Percentiles rank a stretch among this genome's conserved stretches.
Evolutionary conservation across 768 basidiomycete species (phyloP).

Genomic region (Suillus occidentalis): DNA sequence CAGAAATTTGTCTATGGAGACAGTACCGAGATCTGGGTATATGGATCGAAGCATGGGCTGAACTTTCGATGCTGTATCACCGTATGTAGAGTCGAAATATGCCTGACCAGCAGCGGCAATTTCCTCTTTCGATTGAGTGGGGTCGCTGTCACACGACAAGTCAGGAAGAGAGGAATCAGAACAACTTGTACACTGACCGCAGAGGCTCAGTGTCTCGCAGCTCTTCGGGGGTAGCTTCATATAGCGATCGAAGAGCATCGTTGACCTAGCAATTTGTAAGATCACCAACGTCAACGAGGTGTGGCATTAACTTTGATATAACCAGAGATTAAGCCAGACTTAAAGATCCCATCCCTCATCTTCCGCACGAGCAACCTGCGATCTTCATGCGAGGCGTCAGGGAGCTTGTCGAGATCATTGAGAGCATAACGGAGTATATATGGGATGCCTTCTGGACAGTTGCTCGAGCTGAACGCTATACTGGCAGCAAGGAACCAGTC

Average conservation of each 20-base stretch:
- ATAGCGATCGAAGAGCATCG: slow-evolving; percentile 52
- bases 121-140: slow-evolving; percentile 42
- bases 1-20: neutral
- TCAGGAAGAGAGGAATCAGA: neutral
- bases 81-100: slow-evolving; percentile 53
- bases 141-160: slow-evolving; percentile 35
- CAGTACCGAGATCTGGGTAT: slow-evolving; percentile 67
- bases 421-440: slow-evolving; percentile 52
- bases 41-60: slow-evolving; percentile 47
- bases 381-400: slow-evolving; percentile 31
- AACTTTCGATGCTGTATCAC: slow-evolving; percentile 50
- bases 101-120: slow-evolving; percentile 41
- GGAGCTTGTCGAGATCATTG: slow-evolving; percentile 39
- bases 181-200: slow-evolving; percentile 38
- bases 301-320: slow-evolving; percentile 50
- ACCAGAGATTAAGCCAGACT: slow-evolving; percentile 56
- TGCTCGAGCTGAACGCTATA: slow-evolving; percentile 58
- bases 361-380: slow-evolving; percentile 47
- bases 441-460: slow-evolving; percentile 58
- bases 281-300: neutral
- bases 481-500: slow-evolving; percentile 64
- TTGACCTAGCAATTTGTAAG: slow-evolving; percentile 43
- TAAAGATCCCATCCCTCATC: slow-evolving; percentile 63
- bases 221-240: slow-evolving; percentile 52
- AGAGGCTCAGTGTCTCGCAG: slow-evolving; percentile 47